These are phyloP conservation scores for Umbilicaria muhlenbergii DNA, from an alignment of 495 filamentous ascomycete species.

Conservation along the genomic window DNA sequence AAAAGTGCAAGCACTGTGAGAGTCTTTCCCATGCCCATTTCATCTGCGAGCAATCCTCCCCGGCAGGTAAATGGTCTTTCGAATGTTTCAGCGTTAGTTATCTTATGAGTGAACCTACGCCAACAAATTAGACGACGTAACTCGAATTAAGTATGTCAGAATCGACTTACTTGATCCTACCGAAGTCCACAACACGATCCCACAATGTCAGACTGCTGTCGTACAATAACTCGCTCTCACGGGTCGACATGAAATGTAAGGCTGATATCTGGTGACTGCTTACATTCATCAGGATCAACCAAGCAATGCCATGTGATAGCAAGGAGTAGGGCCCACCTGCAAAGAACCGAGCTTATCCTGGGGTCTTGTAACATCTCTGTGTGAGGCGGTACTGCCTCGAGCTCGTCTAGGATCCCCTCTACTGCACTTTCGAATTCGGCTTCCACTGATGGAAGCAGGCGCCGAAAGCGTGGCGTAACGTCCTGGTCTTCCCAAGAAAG, in stretches of 20 bases:
- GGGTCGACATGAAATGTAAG: conserved; percentile 19
- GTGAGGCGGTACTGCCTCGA: not conserved
- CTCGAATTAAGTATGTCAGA: not conserved
- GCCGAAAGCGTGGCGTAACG: not conserved
- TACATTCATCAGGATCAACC: not conserved
- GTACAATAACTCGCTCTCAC: conserved; percentile 17
- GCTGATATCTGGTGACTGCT: conserved; percentile 20
- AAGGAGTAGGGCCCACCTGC: not conserved
- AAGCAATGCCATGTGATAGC: not conserved
- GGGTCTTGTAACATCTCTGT: not conserved
- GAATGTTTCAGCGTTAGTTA: conserved; percentile 12
- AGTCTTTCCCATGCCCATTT: conserved; percentile 34
- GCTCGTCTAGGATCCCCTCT: conserved; percentile 2
- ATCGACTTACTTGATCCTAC: conserved; percentile 10
- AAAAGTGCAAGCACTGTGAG: conserved; percentile 23
- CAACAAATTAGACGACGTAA: not conserved
- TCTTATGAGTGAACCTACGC: conserved; percentile 16
- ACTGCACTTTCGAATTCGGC: not conserved
- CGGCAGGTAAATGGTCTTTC: conserved; percentile 11
- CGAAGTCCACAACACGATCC: conserved; percentile 13
- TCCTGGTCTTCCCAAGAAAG: conserved; percentile 2
- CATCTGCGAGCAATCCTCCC: conserved; percentile 27
- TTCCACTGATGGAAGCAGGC: not conserved
- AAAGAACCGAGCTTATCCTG: not conserved
- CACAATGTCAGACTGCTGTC: conserved; percentile 2